Conservation (phyloP, 73 alveolate species). For the Paramecium sexaurelia region DNA sequence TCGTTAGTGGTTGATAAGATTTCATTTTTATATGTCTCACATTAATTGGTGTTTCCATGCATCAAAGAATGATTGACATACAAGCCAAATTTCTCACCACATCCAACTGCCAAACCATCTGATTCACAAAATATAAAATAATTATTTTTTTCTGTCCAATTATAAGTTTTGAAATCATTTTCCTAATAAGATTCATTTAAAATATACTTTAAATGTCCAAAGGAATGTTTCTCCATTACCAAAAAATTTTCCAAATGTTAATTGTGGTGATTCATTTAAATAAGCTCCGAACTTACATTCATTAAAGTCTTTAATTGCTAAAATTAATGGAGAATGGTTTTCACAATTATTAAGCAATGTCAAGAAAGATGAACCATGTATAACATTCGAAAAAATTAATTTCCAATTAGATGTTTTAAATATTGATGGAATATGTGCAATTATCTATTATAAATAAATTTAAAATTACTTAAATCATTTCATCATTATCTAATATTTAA, state of each 20-base stretch:
- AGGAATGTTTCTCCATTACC: conserved; percentile 67
- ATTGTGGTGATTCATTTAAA: conserved; percentile 39
- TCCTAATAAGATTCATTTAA: neutral
- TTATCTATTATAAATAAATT: neutral
- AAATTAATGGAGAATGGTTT: conserved; percentile 57
- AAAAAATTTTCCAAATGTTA: conserved; percentile 46
- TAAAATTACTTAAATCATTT: neutral
- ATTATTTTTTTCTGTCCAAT: conserved; percentile 47
- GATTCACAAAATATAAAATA: conserved; percentile 51
- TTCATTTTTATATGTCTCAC: conserved; percentile 65
- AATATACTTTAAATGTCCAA: conserved; percentile 18
- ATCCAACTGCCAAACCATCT: conserved; percentile 68
- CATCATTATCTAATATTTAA: neutral
- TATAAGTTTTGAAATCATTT: conserved; percentile 42
- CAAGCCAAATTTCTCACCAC: conserved; percentile 69
- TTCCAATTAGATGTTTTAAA: conserved; percentile 61
- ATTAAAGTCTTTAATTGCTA: conserved; percentile 35
- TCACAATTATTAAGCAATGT: conserved; percentile 60
- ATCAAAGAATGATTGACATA: conserved; percentile 34
- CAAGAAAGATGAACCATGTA: conserved; percentile 54
- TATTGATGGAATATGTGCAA: conserved; percentile 58
- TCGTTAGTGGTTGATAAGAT: neutral
- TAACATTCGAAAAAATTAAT: conserved; percentile 52
- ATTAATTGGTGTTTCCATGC: conserved; percentile 50
- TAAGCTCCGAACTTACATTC: conserved; percentile 62